Base-by-base conservation (phyloP, 2,329 filamentous ascomycete species). In the Davidsoniella eucalypti region DNA sequence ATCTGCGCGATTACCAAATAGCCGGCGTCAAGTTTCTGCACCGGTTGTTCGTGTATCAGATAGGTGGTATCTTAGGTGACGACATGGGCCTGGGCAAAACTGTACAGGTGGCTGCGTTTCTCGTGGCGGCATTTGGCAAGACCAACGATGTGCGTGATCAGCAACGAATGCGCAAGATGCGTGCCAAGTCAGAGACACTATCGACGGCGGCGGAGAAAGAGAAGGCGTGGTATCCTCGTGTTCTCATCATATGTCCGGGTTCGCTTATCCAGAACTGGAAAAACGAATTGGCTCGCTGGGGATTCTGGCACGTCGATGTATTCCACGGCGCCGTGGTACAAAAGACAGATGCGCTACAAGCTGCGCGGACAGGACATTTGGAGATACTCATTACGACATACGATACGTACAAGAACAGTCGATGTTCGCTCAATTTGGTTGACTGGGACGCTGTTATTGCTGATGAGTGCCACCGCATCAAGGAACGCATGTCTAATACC, bases 31-130 rank as follows among this genome's bases (percentile, higher is more conserved):
- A 76, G 29, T 96, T 95, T 58, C 70, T 98, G 6, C 88, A 96
- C 61, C 76, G 85, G 53, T 74, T 85, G 18, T 96, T 96, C 60
- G 82, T 95, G 3, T 90, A 86, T 56, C 92, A 98, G 60, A 82
- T 82, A 57, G 92, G 92, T 1, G 87, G 84, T 1, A 84, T 98
- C 18, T 71, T 98, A 0, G 88, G 90, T 2, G 92, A 98, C 60
- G 92, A 98, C 59, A 98, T 98, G 92, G 92, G 92, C 17, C 65
- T 98, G 29, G 92, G 92, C 0, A 98, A 98, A 65, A 98, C 92
- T 0, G 86, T 98, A 2, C 92, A 98, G 63, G 86, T 98, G 23
- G 92, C 87, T 52, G 84, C 88, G 0, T 96, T 98, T 56, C 69
- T 98, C 18, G 85, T 87, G 0, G 87, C 80, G 1, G 88, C 87